Conservation (phyloP, 2,329 filamentous ascomycete species). For the Zymoseptoria crescenta region DNA sequence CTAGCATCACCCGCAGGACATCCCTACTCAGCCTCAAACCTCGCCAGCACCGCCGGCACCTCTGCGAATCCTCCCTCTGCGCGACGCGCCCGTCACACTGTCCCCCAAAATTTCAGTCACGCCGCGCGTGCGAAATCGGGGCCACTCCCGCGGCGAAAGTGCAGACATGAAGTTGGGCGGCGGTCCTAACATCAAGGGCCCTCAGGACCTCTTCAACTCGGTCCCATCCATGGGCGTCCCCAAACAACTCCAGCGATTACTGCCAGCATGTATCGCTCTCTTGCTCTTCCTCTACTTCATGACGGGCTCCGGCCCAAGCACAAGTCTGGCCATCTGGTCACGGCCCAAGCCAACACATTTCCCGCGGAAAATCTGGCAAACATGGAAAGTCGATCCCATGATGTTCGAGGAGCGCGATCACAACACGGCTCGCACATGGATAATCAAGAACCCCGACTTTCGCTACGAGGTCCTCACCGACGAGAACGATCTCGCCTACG, state of each 20-base stretch:
- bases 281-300: conserved; percentile 42
- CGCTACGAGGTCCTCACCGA: conserved; percentile 65
- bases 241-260: conserved; percentile 42
- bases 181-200: conserved; percentile 4
- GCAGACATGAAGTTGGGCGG: not conserved
- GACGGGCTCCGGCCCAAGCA: conserved; percentile 18
- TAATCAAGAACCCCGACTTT: conserved; percentile 56
- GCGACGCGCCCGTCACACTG: not conserved
- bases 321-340: conserved; percentile 8
- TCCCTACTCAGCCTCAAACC: not conserved
- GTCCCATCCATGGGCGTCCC: conserved; percentile 32
- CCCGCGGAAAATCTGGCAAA: conserved; percentile 67
- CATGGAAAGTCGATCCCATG: conserved; percentile 64
- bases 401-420: conserved; percentile 58
- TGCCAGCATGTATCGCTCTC: conserved; percentile 41
- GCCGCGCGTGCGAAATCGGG: not conserved
- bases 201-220: conserved; percentile 13
- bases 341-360: conserved; percentile 35
- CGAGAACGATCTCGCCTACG: conserved; percentile 57
- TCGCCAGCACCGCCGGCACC: not conserved
- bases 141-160: not conserved
- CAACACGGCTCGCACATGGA: conserved; percentile 56
- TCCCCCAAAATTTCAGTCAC: not conserved
- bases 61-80: not conserved
- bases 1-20: not conserved